Base-by-base conservation (phyloP, 345 rosid species). In the Clausena lansium region DNA sequence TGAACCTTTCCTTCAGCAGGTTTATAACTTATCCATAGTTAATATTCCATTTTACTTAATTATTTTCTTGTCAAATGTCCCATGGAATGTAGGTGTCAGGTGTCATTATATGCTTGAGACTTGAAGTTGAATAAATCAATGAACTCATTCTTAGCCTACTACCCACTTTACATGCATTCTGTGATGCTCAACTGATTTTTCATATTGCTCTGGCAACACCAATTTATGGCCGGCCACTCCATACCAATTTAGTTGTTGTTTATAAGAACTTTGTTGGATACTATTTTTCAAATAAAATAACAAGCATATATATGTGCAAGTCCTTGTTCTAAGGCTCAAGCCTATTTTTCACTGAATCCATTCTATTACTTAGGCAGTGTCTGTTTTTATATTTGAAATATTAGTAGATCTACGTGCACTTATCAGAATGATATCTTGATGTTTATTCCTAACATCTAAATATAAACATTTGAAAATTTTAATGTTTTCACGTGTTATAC, bases 1-100 rank as follows among this genome's bases (percentile, higher is more conserved):
- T 85, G 98, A 95, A 82, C 98, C 98, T 66, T 93, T 95, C 82
- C 98, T 95, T 85, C 94, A 88, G 84, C 98, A 93, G 98, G 98
- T 32, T 57, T 28, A 36, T n/a, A 9, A 47, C 62, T 78, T 58
- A 36, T 14, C 69, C 69, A 14, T 70, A 63, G 33, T 64, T 36
- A 59, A 25, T 59, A 59, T 54, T 71, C 63, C 19, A 45, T 27
- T 71, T 28, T 1, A n/a, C 28, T 33, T 63, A 13, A 30, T 52
- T 27, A 20, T 57, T 65, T 28, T 2, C 32, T 41, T 30, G 33
- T 69, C 55, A 47, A 35, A 67, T 17, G 19, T 54, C 65, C 50
- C 25, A 60, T 50, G 27, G 8, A 50, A 32, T 36, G 9, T 73
- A 24, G 52, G 54, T 60, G 36, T n/a, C 36, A 17, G 38, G 27